Base-by-base conservation (phyloP, 2,329 filamentous ascomycete species). In the Fusarium oligoseptatum region DNA sequence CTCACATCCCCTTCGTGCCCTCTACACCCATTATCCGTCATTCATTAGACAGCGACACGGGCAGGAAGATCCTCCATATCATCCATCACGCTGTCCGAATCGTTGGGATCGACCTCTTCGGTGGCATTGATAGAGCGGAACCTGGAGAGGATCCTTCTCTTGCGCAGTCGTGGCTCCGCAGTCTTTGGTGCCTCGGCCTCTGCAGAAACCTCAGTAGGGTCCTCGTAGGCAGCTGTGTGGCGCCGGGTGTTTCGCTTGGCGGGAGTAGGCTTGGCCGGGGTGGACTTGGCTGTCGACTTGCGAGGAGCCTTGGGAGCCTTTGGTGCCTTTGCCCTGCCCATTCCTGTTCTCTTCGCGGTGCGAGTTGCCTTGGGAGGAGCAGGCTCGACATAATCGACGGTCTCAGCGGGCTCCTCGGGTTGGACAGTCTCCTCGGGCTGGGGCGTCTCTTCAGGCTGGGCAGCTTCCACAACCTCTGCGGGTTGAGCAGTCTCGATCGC, bases 51-150 rank as follows among this genome's bases (percentile, higher is more conserved):
- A 32, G 45, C 17, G n/a, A 80, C 52, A 14, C 77, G 78, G n/a
- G 82, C 81, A 7, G 84, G 84, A 45, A 86, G 74, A 66, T 86
- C 84, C 63, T 85, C 84, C 84, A 86, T 85, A 50, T 85, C 84
- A 37, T 85, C 84, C 82, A 85, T 84, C 15, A 79, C 79, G 41
- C 82, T 83, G 24, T 82, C 81, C 6, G 79, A 81, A 15, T 74
- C 77, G 14, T 78, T 73, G n/a, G 70, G 67, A 11, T 39, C 34
- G 14, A 52, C 63, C 36, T 70, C 69, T 20, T 67, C 74, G 20
- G 58, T 61, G 3, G 64, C 65, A 3, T 68, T 57, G 34, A 70
- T 63, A 22, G 80, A 70, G 56, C 76, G 80, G 67, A 77, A 78
- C 67, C 78, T 82, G 67, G 72, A 78, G 20, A 80, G 78, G 32